Base-by-base conservation (phyloP, 1,139 yeast genomes). In the Tardiomyces blankii region DNA sequence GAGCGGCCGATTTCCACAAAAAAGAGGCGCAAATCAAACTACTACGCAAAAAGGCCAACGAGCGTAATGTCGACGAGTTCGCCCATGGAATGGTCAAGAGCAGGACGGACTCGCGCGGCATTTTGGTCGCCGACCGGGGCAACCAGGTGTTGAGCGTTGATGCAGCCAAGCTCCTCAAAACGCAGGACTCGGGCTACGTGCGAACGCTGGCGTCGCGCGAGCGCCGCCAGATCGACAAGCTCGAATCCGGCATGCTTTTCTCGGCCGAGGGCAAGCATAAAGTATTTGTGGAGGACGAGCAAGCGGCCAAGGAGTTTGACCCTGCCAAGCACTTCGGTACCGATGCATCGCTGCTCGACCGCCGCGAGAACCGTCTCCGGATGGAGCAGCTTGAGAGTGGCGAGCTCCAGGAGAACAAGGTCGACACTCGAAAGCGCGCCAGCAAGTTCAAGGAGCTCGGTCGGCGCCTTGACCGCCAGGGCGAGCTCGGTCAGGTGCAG, bases 31-130 rank as follows among this genome's bases (percentile, higher is more conserved):
- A 91, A 21, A 67, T 91, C 46, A 84, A 84, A 65, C 74, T 82
- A 1, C 73, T 91, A 51, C 77, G 85, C 57, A 72, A 72, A 43
- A 87, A 87, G 62, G 94, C 85, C 1, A 69, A 73, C 41, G 73
- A 74, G 42, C 75, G 88, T 55, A 91, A 91, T 62, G 95, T 94
- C n/a, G 97, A 91, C 73, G 98, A 91, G 64, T 91, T 84, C 67
- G 87, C 88, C 65, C 95, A 87, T 75, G 91, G 87, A 18, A 91
- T 91, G 97, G 77, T 82, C 40, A 71, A 73, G 23, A 71, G 73
- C 50, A 73, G 72, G 55, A 79, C 94, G 3, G 94, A 85, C 54
- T 69, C 72, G 3, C 62, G 67, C 9, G 96, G 96, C 1, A 70
- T 84, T 13, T 61, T 82, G 44, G 64, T 84, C 11, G 66, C 80